These are phyloP conservation scores for Elymus sibiricus DNA, from an alignment of 176 grass and related monocot genomes.

Conservation along the genomic window DNA sequence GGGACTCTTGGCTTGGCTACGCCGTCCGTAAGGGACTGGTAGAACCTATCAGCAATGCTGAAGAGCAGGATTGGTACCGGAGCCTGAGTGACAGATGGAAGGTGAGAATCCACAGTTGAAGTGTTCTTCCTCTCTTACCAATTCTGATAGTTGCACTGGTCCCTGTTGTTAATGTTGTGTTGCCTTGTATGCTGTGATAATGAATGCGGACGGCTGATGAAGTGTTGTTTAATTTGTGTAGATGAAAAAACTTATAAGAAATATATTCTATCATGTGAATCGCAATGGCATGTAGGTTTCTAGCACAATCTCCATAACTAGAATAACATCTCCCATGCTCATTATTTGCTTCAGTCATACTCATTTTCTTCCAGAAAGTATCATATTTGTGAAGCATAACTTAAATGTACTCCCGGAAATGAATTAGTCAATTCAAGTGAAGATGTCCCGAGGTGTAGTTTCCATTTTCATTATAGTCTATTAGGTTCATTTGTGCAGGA, in stretches of 20 bases:
- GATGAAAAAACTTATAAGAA: neutral
- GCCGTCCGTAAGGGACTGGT: slow-evolving; percentile 67
- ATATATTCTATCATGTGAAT: neutral
- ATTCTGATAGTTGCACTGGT: neutral
- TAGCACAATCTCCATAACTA: neutral
- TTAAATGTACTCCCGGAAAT: neutral
- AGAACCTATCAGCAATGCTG: slow-evolving; percentile 62
- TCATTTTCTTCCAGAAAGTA: neutral
- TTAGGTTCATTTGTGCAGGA: slow-evolving; percentile 94
- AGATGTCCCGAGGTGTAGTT: neutral
- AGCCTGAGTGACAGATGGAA: slow-evolving; percentile 79
- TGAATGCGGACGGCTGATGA: neutral
- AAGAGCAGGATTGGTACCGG: slow-evolving; percentile 75
- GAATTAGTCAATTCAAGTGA: neutral
- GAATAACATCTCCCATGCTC: neutral
- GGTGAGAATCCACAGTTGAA: slow-evolving; percentile 46
- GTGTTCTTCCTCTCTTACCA: neutral
- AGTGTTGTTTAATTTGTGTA: neutral
- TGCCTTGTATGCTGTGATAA: neutral
- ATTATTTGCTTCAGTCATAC: neutral
- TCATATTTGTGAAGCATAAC: neutral
- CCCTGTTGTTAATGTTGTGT: neutral
- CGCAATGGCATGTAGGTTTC: neutral
- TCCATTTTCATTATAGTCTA: slow-evolving; percentile 70
- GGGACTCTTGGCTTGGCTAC: slow-evolving; percentile 80